A percentile compares a stretch with the other conserved stretches of the same genome.
phyloP scores from a whole-genome alignment of 345 rosid genomes.

The Litchi chinensis region DNA sequence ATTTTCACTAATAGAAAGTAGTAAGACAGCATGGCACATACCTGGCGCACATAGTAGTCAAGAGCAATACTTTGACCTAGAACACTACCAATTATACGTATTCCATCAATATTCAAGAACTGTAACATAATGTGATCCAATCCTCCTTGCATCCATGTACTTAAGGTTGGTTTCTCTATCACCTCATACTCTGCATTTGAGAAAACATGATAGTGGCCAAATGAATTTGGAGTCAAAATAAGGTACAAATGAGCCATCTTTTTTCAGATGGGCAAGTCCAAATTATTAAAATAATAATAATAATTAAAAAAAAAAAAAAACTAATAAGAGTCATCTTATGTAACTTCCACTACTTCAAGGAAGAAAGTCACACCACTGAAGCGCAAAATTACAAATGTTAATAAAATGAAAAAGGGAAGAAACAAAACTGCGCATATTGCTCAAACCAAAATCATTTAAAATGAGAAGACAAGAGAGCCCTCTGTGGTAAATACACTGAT shows the following conservation, averaged over 20 bases:
- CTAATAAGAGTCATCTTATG: background rate
- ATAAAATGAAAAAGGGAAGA: background rate
- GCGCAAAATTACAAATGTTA: background rate
- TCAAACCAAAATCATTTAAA: background rate
- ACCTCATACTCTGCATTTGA: constrained; percentile 83
- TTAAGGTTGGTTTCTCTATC: constrained; percentile 69
- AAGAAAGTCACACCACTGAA: background rate
- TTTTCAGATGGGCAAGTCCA: background rate
- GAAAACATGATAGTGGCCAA: constrained; percentile 25
- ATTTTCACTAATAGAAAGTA: background rate
- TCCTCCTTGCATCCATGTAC: constrained; percentile 93
- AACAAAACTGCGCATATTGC: background rate
- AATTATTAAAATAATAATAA: background rate
- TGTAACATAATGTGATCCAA: constrained; percentile 88
- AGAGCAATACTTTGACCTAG: constrained; percentile 98
- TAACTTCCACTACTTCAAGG: background rate
- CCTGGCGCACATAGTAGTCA: constrained; percentile 98
- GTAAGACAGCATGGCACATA: constrained; percentile 24
- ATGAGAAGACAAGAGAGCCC: background rate
- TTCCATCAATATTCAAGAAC: constrained; percentile 84
- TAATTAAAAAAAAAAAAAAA: background rate
- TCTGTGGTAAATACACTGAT: background rate
- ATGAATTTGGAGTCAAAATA: background rate
- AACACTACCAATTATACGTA: constrained; percentile 90
- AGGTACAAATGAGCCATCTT: background rate